Percentiles rank a stretch among this genome's conserved stretches.
phyloP scores from a whole-genome alignment of 768 basidiomycete genomes.

The Inosperma sp. region DNA sequence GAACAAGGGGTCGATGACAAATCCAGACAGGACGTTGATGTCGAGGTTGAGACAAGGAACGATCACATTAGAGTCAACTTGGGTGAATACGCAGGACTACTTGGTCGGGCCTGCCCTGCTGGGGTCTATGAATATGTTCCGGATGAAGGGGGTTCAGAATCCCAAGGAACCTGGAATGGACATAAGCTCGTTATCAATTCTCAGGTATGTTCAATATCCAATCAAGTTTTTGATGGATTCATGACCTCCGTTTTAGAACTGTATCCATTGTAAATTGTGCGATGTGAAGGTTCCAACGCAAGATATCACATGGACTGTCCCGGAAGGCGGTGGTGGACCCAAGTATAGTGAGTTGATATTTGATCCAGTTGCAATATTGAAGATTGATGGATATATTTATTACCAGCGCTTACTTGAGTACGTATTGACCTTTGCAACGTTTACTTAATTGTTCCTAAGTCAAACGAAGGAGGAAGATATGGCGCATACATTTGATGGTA shows the following conservation, averaged over 20 bases:
- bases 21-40: constrained; percentile 22
- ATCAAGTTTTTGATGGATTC: neutral
- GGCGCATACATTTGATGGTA: too few relatives aligned
- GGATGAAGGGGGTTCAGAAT: constrained; percentile 25
- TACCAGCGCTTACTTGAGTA: too few relatives aligned
- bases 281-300: constrained; percentile 95
- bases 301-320: constrained; percentile 96
- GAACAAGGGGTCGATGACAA: constrained; percentile 18
- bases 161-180: constrained; percentile 60
- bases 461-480: too few relatives aligned
- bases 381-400: too few relatives aligned
- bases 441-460: too few relatives aligned
- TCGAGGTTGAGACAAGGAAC: constrained; percentile 42
- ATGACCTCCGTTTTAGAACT: constrained; percentile 52
- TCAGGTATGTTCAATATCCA: constrained; percentile 52
- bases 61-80: constrained; percentile 76
- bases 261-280: constrained; percentile 93
- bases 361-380: neutral
- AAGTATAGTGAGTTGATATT: constrained; percentile 70
- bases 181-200: constrained; percentile 95
- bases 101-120: constrained; percentile 91
- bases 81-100: constrained; percentile 76
- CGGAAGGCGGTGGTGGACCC: constrained; percentile 94
- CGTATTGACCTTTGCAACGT: too few relatives aligned
- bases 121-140: constrained; percentile 96